Percentiles rank a stretch among this genome's conserved stretches.
These are phyloP conservation scores for Hibiscus syriacus DNA, from an alignment of 345 rosid species.

Conservation along the genomic window DNA sequence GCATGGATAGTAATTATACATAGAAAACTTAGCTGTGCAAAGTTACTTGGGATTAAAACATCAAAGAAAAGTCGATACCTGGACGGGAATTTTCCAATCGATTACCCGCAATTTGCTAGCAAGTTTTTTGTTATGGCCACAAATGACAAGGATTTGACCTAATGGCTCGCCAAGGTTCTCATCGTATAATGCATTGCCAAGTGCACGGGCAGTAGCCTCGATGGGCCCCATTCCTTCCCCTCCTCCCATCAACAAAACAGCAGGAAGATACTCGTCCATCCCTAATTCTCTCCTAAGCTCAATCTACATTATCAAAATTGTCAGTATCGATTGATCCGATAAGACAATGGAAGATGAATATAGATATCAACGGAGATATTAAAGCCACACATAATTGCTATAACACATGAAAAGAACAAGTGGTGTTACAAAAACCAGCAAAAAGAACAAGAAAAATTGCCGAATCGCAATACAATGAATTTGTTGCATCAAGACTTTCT, in stretches of 20 bases:
- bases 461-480: no score
- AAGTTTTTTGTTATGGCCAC: slow-evolving; percentile 90
- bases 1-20: neutral
- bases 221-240: slow-evolving; percentile 99
- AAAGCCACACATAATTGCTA: neutral
- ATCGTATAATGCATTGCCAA: slow-evolving; percentile 70
- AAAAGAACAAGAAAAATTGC: neutral
- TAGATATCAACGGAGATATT: neutral
- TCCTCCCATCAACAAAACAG: slow-evolving; percentile 96
- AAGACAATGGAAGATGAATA: slow-evolving; percentile 8
- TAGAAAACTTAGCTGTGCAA: neutral
- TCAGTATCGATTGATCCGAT: neutral
- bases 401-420: neutral
- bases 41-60: neutral
- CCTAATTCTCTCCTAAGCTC: slow-evolving; percentile 78
- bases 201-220: slow-evolving; percentile 88
- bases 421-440: neutral
- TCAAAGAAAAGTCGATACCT: slow-evolving; percentile 35
- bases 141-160: slow-evolving; percentile 86
- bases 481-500: neutral
- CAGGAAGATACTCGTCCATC: slow-evolving; percentile 94
- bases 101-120: slow-evolving; percentile 54
- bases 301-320: slow-evolving; percentile 25
- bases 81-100: slow-evolving; percentile 86
- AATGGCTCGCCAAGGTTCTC: slow-evolving; percentile 68